Evolutionary conservation across 2,329 filamentous ascomycete genomes (phyloP), one percentile per base, ranked within the genome.

Genomic region (Alternaria ethzedia): DNA sequence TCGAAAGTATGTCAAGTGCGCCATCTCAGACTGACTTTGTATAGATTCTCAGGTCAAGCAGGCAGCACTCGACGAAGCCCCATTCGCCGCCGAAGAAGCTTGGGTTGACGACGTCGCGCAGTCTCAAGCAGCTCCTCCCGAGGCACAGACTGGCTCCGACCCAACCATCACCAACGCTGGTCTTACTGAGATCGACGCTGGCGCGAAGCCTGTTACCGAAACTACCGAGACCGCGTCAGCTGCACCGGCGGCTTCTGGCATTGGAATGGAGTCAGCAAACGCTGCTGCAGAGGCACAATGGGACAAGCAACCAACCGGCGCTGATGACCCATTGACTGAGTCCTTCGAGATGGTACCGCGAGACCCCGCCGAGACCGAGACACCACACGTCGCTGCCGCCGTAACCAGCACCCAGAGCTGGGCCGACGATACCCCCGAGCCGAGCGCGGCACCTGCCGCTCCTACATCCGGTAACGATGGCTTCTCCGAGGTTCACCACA

Each of bases 271-370:
- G 32, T 76, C 78, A 47, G 83, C 82, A 49, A 86, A 86, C 66
- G 76, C 78, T 43, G 89, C 90, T 26, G 89, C 85, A 23, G 89
- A 89, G 75, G 86, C 85, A 67, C 87, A 90, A 68, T 92, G 89
- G 90, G 90, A 92, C 70, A 82, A 84, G 54, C 83, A 84, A 63
- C 77, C 80, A 51, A 77, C 79, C 45, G 81, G 79, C 15, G 81
- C 84, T 21, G 82, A 83, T 54, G 82, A 85, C 59, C 82, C 85
- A 23, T 76, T 85, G 45, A 83, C 85, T 26, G 91, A 94, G 69
- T 87, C 85, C 57, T 96, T 92, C 88, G 90, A 96, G 64, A 88
- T 93, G 78, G 84, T 92, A 47, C 88, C 92, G 55, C 88, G 90
- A 60, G 88, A 94, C 74, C 86, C 90, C 50, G 82, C 88, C 55